Evolutionary conservation across 1,284 basidiomycete genomes (phyloP).

Genomic region (Inonotus hispidus): DNA sequence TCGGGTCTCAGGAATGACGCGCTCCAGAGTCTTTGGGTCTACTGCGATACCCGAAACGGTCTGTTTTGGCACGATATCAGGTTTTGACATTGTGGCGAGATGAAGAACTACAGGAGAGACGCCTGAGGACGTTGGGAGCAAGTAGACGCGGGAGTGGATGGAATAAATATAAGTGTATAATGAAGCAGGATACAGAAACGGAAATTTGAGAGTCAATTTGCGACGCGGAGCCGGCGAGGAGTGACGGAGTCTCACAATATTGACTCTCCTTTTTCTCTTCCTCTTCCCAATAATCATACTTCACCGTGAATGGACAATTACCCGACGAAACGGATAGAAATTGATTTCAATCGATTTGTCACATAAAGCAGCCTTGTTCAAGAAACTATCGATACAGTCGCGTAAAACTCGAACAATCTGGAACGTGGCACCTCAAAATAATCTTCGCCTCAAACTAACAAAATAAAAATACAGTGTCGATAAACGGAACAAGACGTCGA

Average conservation of each 20-base stretch:
- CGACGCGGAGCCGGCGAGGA: background rate
- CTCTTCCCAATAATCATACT: background rate
- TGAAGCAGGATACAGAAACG: background rate
- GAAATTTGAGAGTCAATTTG: background rate
- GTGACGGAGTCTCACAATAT: background rate
- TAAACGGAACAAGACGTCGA: background rate
- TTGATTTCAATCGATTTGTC: no score
- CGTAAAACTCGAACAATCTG: background rate
- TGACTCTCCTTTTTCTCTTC: background rate
- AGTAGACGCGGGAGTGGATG: background rate
- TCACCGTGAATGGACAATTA: no score
- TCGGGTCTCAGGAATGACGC: slow-evolving; percentile 81
- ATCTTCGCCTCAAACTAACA: no score
- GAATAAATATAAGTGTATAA: background rate
- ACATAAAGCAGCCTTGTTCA: no score
- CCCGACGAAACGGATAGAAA: no score
- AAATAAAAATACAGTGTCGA: background rate
- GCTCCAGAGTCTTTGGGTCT: slow-evolving; percentile 77
- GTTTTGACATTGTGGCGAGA: slow-evolving; percentile 56
- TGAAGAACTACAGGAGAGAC: background rate
- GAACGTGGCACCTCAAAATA: no score
- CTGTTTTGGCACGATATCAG: slow-evolving; percentile 66
- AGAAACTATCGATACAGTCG: background rate
- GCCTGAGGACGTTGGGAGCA: background rate
- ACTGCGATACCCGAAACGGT: slow-evolving; percentile 76